Percentiles rank a stretch among this genome's conserved stretches.
These are phyloP conservation scores for Millerozyma miso DNA, from an alignment of 805 yeast genomes.

Conservation along the genomic window DNA sequence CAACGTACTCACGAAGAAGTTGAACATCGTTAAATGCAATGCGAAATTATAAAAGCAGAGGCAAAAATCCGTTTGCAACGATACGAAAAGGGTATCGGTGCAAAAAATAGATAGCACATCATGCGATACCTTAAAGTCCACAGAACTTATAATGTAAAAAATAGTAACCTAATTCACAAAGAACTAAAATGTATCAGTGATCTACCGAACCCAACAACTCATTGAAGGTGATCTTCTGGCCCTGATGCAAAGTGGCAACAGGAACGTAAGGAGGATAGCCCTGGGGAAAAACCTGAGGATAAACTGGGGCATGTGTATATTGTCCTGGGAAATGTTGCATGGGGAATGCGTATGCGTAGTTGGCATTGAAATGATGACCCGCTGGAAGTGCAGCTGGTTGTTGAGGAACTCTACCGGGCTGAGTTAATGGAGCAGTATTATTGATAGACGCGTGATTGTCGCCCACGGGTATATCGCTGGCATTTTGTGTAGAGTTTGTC, in stretches of 20 bases:
- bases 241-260: conserved; percentile 11
- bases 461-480: conserved; percentile 11
- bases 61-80: conserved; percentile 3
- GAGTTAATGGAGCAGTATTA: conserved; percentile 14
- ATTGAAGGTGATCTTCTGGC: conserved; percentile 38
- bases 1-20: too few relatives aligned
- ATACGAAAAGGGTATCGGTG: neutral
- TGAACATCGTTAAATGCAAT: neutral
- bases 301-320: conserved; percentile 7
- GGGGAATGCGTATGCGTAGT: conserved; percentile 20
- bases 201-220: conserved; percentile 33
- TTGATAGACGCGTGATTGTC: conserved; percentile 35
- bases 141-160: neutral
- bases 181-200: conserved; percentile 5
- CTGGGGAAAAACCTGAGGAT: conserved; percentile 3
- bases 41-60: conserved; percentile 1
- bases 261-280: conserved; percentile 2
- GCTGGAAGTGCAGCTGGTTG: conserved; percentile 18
- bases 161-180: neutral
- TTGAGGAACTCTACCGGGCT: conserved; percentile 4
- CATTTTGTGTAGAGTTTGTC: conserved; percentile 2
- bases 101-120: too few relatives aligned
- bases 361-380: conserved; percentile 29
- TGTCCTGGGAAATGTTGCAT: conserved; percentile 3
- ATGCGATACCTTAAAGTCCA: neutral